Conservation (phyloP, 179 eudicot genomes). For the Spinacia oleracea region DNA sequence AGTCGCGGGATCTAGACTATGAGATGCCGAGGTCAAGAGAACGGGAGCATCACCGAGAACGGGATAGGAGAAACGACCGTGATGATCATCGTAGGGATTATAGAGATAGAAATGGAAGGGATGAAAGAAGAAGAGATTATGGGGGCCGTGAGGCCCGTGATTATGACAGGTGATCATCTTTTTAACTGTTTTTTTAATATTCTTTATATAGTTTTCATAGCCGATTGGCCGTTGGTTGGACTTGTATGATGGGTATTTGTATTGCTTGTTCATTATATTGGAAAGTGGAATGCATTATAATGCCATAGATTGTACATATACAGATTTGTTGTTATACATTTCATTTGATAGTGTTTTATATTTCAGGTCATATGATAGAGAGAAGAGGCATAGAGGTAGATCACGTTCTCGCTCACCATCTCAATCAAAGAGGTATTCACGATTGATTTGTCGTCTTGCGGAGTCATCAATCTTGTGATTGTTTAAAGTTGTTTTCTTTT, state of each 20-base stretch:
- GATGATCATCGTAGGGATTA: constrained; percentile 43
- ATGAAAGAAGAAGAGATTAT: constrained; percentile 52
- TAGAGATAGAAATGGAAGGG: constrained; percentile 47
- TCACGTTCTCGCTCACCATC: constrained; percentile 52
- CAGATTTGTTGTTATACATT: background rate
- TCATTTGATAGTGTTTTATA: constrained; percentile 7
- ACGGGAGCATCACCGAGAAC: constrained; percentile 32
- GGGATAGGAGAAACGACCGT: constrained; percentile 38
- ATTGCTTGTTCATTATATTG: background rate
- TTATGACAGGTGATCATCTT: constrained; percentile 48
- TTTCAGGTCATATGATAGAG: constrained; percentile 59
- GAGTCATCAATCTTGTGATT: constrained; percentile 13
- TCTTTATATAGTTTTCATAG: background rate
- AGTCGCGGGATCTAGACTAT: constrained; percentile 41
- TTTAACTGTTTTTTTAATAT: background rate
- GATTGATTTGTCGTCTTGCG: background rate
- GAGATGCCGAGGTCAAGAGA: constrained; percentile 51
- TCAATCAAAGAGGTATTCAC: constrained; percentile 47
- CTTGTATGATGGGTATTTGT: background rate
- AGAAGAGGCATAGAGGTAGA: constrained; percentile 56
- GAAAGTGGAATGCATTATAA: background rate
- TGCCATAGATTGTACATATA: too few relatives aligned
- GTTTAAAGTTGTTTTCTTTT: constrained; percentile 7
- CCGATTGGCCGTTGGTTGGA: background rate
- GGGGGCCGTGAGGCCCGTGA: constrained; percentile 43